Percentiles rank a stretch among this genome's conserved stretches.
Conservation (phyloP, 495 filamentous ascomycete species). For the Aspergillus affinis region DNA sequence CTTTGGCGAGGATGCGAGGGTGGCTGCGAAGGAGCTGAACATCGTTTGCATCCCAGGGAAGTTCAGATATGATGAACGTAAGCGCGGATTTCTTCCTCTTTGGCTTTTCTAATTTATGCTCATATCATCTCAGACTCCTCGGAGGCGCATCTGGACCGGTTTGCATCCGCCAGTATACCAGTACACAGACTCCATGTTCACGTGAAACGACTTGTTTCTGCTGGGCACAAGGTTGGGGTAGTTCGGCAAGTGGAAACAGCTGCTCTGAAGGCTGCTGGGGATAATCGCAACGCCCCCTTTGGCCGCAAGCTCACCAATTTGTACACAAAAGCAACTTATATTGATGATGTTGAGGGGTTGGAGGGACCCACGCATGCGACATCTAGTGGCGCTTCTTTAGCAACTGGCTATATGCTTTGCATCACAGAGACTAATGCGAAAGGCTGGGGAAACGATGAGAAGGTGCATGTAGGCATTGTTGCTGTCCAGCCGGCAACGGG, state of each 20-base stretch:
- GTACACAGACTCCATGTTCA: slow-evolving; percentile 91
- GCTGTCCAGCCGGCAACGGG: slow-evolving; percentile 95
- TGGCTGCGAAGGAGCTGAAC: slow-evolving; percentile 84
- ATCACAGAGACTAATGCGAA: slow-evolving; percentile 86
- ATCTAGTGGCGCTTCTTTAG: slow-evolving; percentile 57
- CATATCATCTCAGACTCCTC: slow-evolving; percentile 58
- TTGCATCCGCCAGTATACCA: slow-evolving; percentile 94
- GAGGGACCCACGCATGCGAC: slow-evolving; percentile 49
- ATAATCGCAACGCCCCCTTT: slow-evolving; percentile 93
- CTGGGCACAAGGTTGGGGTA: slow-evolving; percentile 94
- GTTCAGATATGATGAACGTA: slow-evolving; percentile 88
- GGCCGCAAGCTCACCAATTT: slow-evolving; percentile 91
- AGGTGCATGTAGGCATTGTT: slow-evolving; percentile 86
- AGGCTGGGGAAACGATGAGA: slow-evolving; percentile 88
- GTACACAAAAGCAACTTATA: slow-evolving; percentile 98
- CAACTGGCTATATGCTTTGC: slow-evolving; percentile 89
- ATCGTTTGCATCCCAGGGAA: slow-evolving; percentile 98
- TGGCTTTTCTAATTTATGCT: neutral
- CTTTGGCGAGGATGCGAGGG: slow-evolving; percentile 94
- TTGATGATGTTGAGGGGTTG: slow-evolving; percentile 88
- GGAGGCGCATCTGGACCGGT: slow-evolving; percentile 88
- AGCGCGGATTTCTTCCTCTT: slow-evolving; percentile 22
- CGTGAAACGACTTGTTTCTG: slow-evolving; percentile 87
- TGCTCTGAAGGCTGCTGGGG: slow-evolving; percentile 93
- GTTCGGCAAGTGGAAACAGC: slow-evolving; percentile 97